Conservation (phyloP, 441 rosid genomes). For the Pelargonium australe region DNA sequence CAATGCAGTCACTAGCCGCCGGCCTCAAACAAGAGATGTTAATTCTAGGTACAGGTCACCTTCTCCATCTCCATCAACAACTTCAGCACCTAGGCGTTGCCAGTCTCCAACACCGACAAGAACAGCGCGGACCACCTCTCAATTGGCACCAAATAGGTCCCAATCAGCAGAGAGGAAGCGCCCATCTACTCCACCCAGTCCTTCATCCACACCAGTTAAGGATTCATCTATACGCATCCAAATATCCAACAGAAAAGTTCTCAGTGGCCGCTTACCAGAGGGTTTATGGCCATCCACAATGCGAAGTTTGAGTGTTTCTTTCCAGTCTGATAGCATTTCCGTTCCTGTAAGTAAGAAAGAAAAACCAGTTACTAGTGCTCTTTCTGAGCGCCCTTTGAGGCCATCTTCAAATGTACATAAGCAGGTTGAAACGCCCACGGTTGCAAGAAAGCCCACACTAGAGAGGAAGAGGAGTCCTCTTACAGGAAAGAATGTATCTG, state of each 20-base stretch:
- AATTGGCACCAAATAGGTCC: slow-evolving; percentile 55
- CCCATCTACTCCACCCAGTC: slow-evolving; percentile 59
- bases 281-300: slow-evolving; percentile 98
- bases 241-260: slow-evolving; percentile 51
- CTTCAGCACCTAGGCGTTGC: slow-evolving; percentile 43
- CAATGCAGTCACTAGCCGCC: slow-evolving; percentile 43
- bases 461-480: slow-evolving; percentile 81
- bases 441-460: slow-evolving; percentile 59
- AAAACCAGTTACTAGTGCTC: slow-evolving; percentile 50
- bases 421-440: slow-evolving; percentile 46
- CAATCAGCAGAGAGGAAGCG: slow-evolving; percentile 84
- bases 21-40: slow-evolving; percentile 57
- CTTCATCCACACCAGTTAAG: slow-evolving; percentile 56
- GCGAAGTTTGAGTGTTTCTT: slow-evolving; percentile 93
- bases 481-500: slow-evolving; percentile 66
- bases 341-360: slow-evolving; percentile 80
- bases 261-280: slow-evolving; percentile 63
- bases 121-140: slow-evolving; percentile 40
- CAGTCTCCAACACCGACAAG: slow-evolving; percentile 69
- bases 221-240: slow-evolving; percentile 51
- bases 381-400: slow-evolving; percentile 64
- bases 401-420: slow-evolving; percentile 78
- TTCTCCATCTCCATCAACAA: slow-evolving; percentile 41
- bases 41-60: slow-evolving; percentile 86
- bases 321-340: slow-evolving; percentile 85